Evolutionary conservation across 176 grass and related monocot species (phyloP).

Genomic region (Bothriochloa decipiens): DNA sequence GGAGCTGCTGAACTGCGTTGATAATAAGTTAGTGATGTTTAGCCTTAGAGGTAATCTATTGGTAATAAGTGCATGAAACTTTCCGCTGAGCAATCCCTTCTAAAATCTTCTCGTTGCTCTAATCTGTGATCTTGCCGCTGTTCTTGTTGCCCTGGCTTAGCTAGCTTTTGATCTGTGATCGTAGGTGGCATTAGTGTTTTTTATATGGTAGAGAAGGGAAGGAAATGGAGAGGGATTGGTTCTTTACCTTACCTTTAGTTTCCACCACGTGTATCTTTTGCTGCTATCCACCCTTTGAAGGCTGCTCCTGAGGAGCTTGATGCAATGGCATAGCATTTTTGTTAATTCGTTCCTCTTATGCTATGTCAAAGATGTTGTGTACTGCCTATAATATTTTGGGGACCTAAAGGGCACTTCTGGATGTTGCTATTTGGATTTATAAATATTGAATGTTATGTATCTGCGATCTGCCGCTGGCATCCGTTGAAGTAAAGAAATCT

Average conservation of each 20-base stretch:
- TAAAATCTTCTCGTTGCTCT: not conserved
- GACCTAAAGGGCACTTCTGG: not conserved
- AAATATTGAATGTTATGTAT: not conserved
- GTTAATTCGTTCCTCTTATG: not conserved
- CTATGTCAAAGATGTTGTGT: not conserved
- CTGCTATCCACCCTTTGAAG: not conserved
- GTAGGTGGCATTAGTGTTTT: too few relatives aligned
- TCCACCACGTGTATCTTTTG: not conserved
- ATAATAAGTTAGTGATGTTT: too few relatives aligned
- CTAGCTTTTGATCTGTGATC: not conserved
- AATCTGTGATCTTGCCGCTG: not conserved
- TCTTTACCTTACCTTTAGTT: not conserved
- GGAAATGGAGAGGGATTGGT: not conserved
- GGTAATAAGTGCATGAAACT: not conserved
- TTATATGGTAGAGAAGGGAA: not conserved
- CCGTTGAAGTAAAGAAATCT: too few relatives aligned
- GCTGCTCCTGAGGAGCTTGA: not conserved
- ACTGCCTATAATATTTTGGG: not conserved
- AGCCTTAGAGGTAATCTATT: too few relatives aligned
- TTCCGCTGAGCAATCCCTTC: not conserved
- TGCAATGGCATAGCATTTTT: not conserved
- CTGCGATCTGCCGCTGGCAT: too few relatives aligned
- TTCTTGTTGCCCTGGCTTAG: not conserved
- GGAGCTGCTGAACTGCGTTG: not conserved
- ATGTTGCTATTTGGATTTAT: not conserved